Conservation (phyloP, 2,329 filamentous ascomycete genomes). For the Leptodontidium sp. region DNA sequence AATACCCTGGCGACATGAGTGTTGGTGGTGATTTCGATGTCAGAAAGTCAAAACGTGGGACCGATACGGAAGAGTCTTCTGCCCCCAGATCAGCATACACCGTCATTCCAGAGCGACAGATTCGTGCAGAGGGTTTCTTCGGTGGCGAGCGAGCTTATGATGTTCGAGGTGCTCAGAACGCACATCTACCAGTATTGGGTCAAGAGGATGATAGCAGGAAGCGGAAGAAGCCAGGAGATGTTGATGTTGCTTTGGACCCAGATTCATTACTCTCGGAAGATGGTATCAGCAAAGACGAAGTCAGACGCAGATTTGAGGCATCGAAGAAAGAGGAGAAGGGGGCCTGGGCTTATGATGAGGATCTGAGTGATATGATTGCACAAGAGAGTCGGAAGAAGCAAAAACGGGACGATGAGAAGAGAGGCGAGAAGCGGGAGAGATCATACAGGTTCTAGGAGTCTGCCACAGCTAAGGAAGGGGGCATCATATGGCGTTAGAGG, state of each 20-base stretch:
- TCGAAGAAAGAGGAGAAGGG: slow-evolving; percentile 68
- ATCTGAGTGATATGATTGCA: slow-evolving; percentile 94
- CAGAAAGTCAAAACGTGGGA: slow-evolving; percentile 84
- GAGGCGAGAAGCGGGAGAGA: slow-evolving; percentile 61
- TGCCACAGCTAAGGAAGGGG: background rate
- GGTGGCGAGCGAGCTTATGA: slow-evolving; percentile 95
- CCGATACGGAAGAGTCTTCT: slow-evolving; percentile 83
- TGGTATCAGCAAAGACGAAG: slow-evolving; percentile 83
- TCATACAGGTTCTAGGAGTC: slow-evolving; percentile 42
- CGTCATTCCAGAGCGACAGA: slow-evolving; percentile 87
- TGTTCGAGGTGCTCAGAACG: slow-evolving; percentile 66
- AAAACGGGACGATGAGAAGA: slow-evolving; percentile 85
- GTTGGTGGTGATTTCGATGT: slow-evolving; percentile 90
- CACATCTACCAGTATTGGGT: slow-evolving; percentile 76
- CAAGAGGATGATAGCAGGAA: slow-evolving; percentile 80
- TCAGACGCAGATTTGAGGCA: slow-evolving; percentile 81
- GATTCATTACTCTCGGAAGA: slow-evolving; percentile 79
- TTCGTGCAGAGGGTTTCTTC: slow-evolving; percentile 91
- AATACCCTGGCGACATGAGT: slow-evolving; percentile 78
- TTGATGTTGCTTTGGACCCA: slow-evolving; percentile 90
- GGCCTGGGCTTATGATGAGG: slow-evolving; percentile 78
- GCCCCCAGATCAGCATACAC: slow-evolving; percentile 84
- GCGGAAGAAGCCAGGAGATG: slow-evolving; percentile 94
- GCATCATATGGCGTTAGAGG: slow-evolving; percentile 24
- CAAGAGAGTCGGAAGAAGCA: slow-evolving; percentile 90